Conservation (phyloP, 768 basidiomycete species). For the Gautieria morchelliformis region DNA sequence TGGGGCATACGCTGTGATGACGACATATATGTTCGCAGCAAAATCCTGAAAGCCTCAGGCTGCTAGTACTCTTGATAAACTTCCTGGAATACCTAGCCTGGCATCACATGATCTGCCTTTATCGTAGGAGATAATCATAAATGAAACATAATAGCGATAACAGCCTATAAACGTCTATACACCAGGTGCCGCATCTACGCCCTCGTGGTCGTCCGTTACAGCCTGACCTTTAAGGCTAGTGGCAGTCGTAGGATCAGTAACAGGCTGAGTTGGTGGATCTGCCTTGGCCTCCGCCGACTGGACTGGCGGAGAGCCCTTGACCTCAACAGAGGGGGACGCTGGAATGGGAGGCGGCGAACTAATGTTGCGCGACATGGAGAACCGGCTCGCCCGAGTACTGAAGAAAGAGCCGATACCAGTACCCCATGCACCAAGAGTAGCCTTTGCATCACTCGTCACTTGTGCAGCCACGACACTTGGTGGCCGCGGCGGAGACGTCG, state of each 20-base stretch:
- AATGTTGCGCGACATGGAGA: slow-evolving; percentile 21
- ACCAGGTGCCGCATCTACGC: not conserved
- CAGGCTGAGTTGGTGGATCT: not conserved
- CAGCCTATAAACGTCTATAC: not conserved
- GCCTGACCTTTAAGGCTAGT: not conserved
- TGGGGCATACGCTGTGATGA: not conserved
- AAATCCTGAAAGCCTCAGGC: too few species aligned
- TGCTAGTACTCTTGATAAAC: not conserved
- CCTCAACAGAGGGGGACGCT: not conserved
- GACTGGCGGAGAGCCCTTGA: not conserved
- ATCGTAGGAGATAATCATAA: not conserved
- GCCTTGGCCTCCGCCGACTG: not conserved
- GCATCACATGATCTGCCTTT: too few species aligned
- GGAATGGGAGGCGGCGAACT: not conserved
- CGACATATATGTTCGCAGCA: not conserved
- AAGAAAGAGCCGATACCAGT: slow-evolving; percentile 41
- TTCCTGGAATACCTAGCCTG: too few species aligned
- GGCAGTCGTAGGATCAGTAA: not conserved
- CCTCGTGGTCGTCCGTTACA: not conserved
- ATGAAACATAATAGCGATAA: not conserved
- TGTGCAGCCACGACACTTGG: slow-evolving; percentile 19
- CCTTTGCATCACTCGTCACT: slow-evolving; percentile 25
- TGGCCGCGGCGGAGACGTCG: slow-evolving; percentile 15
- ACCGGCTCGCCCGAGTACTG: slow-evolving; percentile 29
- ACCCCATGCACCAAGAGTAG: slow-evolving; percentile 31